Conservation (phyloP, 1,284 basidiomycete species). For the Rhodotorula mucilaginosa region DNA sequence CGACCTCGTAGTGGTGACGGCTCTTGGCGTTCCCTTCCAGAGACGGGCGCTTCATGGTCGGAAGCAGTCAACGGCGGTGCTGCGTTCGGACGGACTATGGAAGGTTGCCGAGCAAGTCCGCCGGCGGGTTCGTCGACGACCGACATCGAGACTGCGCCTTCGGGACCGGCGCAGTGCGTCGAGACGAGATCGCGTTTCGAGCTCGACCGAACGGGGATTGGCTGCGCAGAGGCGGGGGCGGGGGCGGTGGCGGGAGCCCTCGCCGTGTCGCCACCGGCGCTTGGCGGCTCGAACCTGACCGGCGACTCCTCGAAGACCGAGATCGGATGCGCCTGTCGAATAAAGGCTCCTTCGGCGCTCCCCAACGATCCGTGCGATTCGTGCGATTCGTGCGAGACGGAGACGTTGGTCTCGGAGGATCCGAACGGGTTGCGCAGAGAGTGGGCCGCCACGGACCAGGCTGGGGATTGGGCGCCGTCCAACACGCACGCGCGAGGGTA, state of each 20-base stretch:
- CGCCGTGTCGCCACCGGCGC: background rate
- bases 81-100: constrained; percentile 1
- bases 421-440: constrained; percentile 15
- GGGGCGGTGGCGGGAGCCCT: too few relatives aligned
- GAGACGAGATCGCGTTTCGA: background rate
- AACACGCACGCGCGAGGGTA: background rate
- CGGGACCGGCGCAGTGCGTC: background rate
- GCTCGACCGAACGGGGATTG: background rate
- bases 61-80: background rate
- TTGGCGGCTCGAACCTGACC: background rate
- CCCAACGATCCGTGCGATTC: background rate
- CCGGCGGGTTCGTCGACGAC: background rate
- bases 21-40: background rate
- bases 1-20: background rate
- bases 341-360: background rate
- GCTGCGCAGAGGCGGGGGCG: background rate
- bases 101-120: constrained; percentile 13
- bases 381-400: background rate
- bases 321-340: background rate
- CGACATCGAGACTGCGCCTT: background rate
- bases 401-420: background rate
- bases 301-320: background rate
- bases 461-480: too few relatives aligned
- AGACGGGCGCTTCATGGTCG: too few relatives aligned
- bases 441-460: background rate